These are phyloP conservation scores for Juglanconis oblonga DNA, from an alignment of 2,329 filamentous ascomycete genomes.

Conservation along the genomic window DNA sequence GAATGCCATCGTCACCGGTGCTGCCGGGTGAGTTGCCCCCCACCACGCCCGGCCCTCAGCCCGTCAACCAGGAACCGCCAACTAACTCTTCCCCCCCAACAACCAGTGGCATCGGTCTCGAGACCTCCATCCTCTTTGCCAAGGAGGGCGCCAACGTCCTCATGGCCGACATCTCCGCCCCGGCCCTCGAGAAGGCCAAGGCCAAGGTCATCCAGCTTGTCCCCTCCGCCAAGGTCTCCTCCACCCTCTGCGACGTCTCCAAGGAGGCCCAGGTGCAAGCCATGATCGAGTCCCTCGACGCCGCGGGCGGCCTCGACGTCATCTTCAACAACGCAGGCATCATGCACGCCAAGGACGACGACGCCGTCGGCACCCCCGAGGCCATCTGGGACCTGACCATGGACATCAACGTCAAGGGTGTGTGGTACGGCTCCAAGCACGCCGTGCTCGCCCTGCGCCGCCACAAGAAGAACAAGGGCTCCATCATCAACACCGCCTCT, in stretches of 20 bases:
- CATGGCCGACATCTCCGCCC: constrained; percentile 79
- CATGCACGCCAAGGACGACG: constrained; percentile 82
- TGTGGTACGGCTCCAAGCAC: constrained; percentile 96
- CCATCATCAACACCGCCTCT: constrained; percentile 89
- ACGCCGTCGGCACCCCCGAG: constrained; percentile 81
- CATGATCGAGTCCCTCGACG: constrained; percentile 71
- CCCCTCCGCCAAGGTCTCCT: constrained; percentile 46
- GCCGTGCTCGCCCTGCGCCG: constrained; percentile 78
- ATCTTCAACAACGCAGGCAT: constrained; percentile 98
- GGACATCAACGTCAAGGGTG: constrained; percentile 93
- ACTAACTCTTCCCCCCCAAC: not conserved
- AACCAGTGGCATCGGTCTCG: constrained; percentile 81
- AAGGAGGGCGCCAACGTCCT: constrained; percentile 84
- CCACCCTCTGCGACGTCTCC: constrained; percentile 65
- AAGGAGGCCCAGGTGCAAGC: constrained; percentile 77
- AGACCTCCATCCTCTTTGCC: constrained; percentile 85
- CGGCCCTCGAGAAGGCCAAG: constrained; percentile 72
- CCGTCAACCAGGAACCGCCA: not conserved
- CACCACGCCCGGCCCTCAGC: not conserved
- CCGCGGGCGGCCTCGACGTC: constrained; percentile 84
- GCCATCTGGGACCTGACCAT: constrained; percentile 93
- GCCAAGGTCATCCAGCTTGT: constrained; percentile 73
- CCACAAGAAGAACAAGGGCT: constrained; percentile 74
- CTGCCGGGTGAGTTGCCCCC: constrained; percentile 67
- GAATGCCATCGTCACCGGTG: constrained; percentile 75